Percentiles rank a stretch among this genome's conserved stretches.
Evolutionary conservation across 2,329 filamentous ascomycete species (phyloP).

Genomic region (Talaromyces pinophilus): DNA sequence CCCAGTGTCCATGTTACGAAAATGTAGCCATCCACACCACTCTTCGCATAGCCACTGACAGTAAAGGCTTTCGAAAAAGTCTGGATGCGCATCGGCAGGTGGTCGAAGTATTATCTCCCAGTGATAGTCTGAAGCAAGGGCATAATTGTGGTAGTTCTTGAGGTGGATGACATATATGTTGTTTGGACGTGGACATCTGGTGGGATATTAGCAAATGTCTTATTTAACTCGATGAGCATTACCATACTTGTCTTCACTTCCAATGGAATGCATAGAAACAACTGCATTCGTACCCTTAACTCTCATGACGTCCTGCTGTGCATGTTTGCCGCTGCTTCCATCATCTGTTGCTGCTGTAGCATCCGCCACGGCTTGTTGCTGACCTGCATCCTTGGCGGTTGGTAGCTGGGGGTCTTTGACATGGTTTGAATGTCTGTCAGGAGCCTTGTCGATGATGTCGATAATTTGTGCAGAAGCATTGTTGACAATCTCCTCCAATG

Average conservation of each 20-base stretch:
- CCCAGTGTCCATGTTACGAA: background rate
- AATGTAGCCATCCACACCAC: background rate
- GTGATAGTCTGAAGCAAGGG: background rate
- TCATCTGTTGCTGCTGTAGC: background rate
- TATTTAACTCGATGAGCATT: background rate
- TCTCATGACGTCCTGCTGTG: background rate
- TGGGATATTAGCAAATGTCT: background rate
- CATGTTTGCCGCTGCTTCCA: background rate
- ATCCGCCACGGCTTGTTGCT: background rate
- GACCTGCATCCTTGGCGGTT: background rate
- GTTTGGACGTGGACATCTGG: background rate
- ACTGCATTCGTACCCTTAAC: background rate
- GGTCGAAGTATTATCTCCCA: background rate
- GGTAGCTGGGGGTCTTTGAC: background rate
- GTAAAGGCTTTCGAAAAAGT: background rate
- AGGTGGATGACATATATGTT: background rate
- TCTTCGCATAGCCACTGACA: background rate
- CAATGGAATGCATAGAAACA: background rate
- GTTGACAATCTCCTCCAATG: background rate
- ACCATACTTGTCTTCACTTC: background rate
- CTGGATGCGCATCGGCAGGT: background rate
- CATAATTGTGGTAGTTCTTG: background rate
- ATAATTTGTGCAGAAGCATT: background rate
- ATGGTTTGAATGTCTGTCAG: background rate
- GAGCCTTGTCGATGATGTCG: background rate